Base-by-base conservation (phyloP, 345 rosid species). In the Euphorbia pulcherrima region DNA sequence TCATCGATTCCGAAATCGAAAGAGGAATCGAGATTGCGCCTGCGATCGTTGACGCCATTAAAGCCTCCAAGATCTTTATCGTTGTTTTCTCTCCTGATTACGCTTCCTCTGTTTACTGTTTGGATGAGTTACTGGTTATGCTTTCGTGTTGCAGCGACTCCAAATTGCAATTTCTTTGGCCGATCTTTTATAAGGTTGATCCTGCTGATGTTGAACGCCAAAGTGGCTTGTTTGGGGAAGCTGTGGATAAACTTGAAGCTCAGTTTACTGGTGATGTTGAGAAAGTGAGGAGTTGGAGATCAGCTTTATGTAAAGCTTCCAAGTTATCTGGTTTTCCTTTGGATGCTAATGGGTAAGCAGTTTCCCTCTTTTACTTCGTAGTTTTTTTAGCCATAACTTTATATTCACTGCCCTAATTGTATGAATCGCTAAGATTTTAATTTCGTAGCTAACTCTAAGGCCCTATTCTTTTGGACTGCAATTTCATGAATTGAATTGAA, bases 111-210 rank as follows among this genome's bases (percentile, higher is more conserved):
- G 24, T 28, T 10, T 57, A 26, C 29, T 68, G 71, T 17, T 44
- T 68, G 54, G 71, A 68, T 57, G 71, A 68, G 14, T 29, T 57
- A 11, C 17, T 68, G 29, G n/a, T 13, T 27, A 68, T 57, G 27
- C 55, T 56, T 27, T 24, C 61, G 8, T 56, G 26, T 27, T 40
- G 44, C 2, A n/a, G n/a, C n/a, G 64, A 17, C 14, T 68, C 55
- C 0, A 68, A 57, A 18, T 18, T 8, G 6, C 71, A 57, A 14
- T 16, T 56, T 3, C 51, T 68, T 40, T 18, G 56, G 0, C 67
- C 67, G 2, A 44, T 63, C 39, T 63, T 63, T 44, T 63, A 63
- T 10, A 63, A 44, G 37, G 54, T 57, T 35, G 20, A 44, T 20
- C 71, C 71, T 0, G 37, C 26, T 0, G 71, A 68, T 18, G 71